Percentiles rank a stretch among this genome's conserved stretches.
These are phyloP conservation scores for Arabidopsis suecica DNA, from an alignment of 345 rosid species.

Conservation along the genomic window DNA sequence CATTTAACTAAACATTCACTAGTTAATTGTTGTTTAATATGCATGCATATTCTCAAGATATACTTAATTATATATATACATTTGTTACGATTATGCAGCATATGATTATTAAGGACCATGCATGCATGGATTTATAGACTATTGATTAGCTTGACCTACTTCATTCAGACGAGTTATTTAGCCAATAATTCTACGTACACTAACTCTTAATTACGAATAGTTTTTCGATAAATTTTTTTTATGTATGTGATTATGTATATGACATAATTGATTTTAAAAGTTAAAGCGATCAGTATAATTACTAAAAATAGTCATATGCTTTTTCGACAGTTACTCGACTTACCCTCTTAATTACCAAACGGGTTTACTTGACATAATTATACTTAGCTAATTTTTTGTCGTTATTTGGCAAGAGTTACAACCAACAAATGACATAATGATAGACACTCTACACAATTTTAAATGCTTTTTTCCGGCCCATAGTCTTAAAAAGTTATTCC, in stretches of 20 bases:
- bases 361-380: slow-evolving; percentile 18
- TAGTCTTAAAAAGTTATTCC: too few relatives aligned
- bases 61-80: background rate
- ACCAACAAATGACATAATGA: slow-evolving; percentile 21
- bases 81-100: background rate
- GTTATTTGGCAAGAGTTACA: slow-evolving; percentile 13
- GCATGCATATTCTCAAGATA: background rate
- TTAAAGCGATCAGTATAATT: background rate
- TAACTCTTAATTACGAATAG: background rate
- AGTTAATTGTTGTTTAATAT: background rate
- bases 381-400: slow-evolving; percentile 22
- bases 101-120: background rate
- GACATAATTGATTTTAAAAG: background rate
- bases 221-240: background rate
- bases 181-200: background rate
- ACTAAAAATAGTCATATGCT: background rate
- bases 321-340: background rate
- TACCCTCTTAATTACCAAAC: background rate
- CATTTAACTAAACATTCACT: background rate
- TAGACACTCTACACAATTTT: background rate
- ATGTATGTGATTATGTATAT: background rate
- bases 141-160: background rate
- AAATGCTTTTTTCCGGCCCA: background rate
- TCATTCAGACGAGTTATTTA: background rate
- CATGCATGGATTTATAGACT: background rate